A percentile compares a stretch with the other conserved stretches of the same genome.
These are phyloP conservation scores for Pseudogymnoascus sp. DNA, from an alignment of 2,329 filamentous ascomycete genomes.

Conservation along the genomic window DNA sequence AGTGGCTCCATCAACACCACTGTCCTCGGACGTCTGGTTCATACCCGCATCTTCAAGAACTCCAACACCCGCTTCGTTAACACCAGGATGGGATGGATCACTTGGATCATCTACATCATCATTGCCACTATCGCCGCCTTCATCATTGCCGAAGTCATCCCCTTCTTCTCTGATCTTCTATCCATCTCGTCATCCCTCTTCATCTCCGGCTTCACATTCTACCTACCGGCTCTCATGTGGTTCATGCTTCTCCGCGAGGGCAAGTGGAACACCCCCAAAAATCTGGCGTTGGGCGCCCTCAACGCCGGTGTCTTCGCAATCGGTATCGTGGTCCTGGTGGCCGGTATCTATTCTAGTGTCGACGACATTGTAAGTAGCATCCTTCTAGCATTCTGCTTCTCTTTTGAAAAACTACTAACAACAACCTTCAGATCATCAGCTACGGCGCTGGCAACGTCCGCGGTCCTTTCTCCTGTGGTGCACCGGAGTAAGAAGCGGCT, in stretches of 20 bases:
- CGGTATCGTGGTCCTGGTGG: slow-evolving; percentile 20
- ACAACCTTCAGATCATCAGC: background rate
- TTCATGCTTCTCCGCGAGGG: slow-evolving; percentile 23
- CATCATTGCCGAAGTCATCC: slow-evolving; percentile 49
- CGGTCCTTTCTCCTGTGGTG: background rate
- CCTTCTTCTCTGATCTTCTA: slow-evolving; percentile 48
- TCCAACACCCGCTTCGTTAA: slow-evolving; percentile 19
- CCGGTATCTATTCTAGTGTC: slow-evolving; percentile 19
- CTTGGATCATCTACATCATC: slow-evolving; percentile 37
- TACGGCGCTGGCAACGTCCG: background rate
- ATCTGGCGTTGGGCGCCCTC: slow-evolving; percentile 17
- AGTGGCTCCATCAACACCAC: slow-evolving; percentile 53
- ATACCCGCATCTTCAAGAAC: slow-evolving; percentile 22
- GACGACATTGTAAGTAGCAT: slow-evolving; percentile 21
- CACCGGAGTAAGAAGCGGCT: background rate
- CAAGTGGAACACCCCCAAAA: slow-evolving; percentile 21
- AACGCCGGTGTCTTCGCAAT: slow-evolving; percentile 19
- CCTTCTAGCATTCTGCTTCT: background rate
- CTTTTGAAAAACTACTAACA: background rate
- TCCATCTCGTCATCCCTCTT: slow-evolving; percentile 18
- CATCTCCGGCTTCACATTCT: slow-evolving; percentile 24
- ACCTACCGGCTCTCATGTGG: slow-evolving; percentile 25
- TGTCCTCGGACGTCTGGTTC: slow-evolving; percentile 35
- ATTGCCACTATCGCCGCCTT: slow-evolving; percentile 44
- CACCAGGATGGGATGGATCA: slow-evolving; percentile 22